These are phyloP conservation scores for Petunia hybrid DNA, from an alignment of 305 asterid species.

Conservation along the genomic window DNA sequence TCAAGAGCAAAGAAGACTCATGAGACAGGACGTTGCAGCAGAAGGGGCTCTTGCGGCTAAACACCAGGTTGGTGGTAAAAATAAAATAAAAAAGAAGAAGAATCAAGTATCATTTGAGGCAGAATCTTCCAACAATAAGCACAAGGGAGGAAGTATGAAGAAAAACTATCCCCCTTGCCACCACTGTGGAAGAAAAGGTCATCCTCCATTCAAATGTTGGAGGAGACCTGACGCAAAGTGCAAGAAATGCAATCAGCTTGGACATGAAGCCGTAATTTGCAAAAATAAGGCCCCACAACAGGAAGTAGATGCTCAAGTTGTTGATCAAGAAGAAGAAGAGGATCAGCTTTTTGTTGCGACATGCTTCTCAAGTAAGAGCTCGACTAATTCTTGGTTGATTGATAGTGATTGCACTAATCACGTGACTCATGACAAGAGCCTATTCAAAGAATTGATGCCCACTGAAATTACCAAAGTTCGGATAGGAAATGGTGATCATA, in stretches of 20 bases:
- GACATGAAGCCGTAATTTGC: slow-evolving; percentile 22
- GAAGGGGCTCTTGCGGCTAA: slow-evolving; percentile 22
- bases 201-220: slow-evolving; percentile 31
- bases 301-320: no score
- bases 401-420: slow-evolving; percentile 26
- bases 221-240: slow-evolving; percentile 32
- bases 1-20: slow-evolving; percentile 30
- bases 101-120: slow-evolving; percentile 9
- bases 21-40: slow-evolving; percentile 17
- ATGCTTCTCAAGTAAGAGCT: background rate
- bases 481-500: background rate
- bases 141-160: slow-evolving; percentile 6
- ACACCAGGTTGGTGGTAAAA: background rate
- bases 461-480: background rate
- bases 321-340: no score
- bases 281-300: background rate
- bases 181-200: slow-evolving; percentile 32
- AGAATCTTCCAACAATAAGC: background rate
- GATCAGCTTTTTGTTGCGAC: slow-evolving; percentile 13
- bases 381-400: slow-evolving; percentile 3
- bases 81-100: background rate
- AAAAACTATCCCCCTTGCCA: slow-evolving; percentile 19
- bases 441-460: slow-evolving; percentile 25
- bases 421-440: background rate
- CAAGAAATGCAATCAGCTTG: slow-evolving; percentile 27